Evolutionary conservation across 2,329 filamentous ascomycete genomes (phyloP).

Genomic region (Alternaria sp.): DNA sequence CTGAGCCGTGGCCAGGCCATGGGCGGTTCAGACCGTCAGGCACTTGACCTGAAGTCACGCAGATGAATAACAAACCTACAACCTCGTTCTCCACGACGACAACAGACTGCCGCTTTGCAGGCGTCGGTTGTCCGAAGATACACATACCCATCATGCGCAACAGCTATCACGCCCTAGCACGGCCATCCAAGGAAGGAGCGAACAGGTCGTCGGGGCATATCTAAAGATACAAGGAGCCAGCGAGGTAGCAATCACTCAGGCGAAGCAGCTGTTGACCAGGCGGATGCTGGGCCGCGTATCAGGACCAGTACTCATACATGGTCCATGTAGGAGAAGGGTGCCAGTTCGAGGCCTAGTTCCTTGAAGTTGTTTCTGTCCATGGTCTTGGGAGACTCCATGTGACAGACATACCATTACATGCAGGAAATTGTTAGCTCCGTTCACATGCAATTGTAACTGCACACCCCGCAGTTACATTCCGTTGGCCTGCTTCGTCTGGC

Average conservation of each 20-base stretch:
- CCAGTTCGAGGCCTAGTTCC: too few species aligned
- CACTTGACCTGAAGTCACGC: background rate
- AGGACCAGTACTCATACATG: background rate
- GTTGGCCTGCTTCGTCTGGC: background rate
- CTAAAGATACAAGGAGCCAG: background rate
- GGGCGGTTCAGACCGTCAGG: background rate
- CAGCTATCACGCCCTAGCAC: background rate
- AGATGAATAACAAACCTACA: background rate
- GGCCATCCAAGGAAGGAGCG: background rate
- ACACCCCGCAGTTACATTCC: background rate
- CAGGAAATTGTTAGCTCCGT: background rate
- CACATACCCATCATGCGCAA: background rate
- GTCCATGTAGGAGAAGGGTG: background rate
- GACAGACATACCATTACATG: background rate
- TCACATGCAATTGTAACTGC: background rate
- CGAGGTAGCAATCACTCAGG: too few species aligned
- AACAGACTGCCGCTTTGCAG: background rate
- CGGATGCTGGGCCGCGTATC: background rate
- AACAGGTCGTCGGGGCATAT: background rate
- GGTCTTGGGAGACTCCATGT: background rate
- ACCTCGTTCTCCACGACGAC: background rate
- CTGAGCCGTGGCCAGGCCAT: constrained; percentile 10
- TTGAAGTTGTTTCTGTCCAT: background rate
- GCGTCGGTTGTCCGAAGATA: background rate
- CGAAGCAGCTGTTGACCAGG: background rate